A percentile compares a stretch with the other conserved stretches of the same genome.
phyloP scores from a whole-genome alignment of 257 asterid species.

The Plantago elongata region DNA sequence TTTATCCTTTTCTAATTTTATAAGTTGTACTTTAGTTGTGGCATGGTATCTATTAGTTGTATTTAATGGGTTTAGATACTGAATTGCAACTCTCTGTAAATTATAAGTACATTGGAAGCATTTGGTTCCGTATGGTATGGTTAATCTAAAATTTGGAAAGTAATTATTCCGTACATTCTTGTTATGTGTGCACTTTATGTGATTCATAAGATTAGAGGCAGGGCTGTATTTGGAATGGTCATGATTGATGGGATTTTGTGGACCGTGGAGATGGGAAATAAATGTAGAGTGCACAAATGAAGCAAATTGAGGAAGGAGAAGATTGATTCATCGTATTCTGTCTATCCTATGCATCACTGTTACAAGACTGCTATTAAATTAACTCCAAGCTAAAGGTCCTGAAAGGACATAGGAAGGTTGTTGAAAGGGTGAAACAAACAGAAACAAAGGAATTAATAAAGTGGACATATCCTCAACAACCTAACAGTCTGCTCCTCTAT shows the following conservation, averaged over 20 bases:
- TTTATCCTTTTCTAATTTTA: background rate
- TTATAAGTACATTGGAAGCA: conserved; percentile 2
- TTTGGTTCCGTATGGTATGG: background rate
- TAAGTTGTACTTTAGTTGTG: conserved; percentile 7
- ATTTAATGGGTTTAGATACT: conserved; percentile 14
- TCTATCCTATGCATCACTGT: no score
- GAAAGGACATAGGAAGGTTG: no score
- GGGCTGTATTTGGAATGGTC: conserved; percentile 1
- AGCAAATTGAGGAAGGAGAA: no score
- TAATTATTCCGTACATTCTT: background rate
- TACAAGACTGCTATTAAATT: no score
- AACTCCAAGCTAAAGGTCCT: no score
- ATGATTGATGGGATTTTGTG: conserved; percentile 13
- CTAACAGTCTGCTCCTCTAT: no score
- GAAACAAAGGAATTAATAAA: no score
- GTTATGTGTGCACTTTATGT: conserved; percentile 6
- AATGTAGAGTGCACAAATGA: background rate
- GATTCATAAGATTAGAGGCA: conserved; percentile 13
- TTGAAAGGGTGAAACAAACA: no score
- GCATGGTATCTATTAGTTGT: conserved; percentile 3
- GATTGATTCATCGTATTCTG: no score
- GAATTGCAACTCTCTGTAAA: conserved; percentile 3
- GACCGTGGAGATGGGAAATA: background rate
- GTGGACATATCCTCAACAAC: no score
- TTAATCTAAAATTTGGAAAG: background rate